Conservation (phyloP, 345 rosid genomes). For the Citrus trifoliata region DNA sequence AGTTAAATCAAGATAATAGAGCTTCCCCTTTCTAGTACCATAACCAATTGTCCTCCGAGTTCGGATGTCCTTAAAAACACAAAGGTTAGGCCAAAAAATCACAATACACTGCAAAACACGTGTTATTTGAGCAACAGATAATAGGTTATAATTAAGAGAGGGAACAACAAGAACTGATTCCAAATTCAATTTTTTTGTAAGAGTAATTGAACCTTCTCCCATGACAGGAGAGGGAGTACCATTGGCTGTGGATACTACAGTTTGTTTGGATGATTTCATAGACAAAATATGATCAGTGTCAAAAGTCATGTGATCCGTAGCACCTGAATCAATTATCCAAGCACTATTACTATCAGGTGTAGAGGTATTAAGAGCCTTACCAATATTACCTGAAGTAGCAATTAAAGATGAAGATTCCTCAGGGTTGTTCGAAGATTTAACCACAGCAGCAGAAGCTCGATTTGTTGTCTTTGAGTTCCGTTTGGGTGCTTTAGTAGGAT, state of each 20-base stretch:
- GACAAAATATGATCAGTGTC: neutral
- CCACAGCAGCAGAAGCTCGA: neutral
- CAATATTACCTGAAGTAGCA: no score
- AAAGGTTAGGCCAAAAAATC: constrained; percentile 4
- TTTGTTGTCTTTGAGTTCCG: no score
- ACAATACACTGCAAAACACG: neutral
- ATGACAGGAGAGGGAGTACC: neutral
- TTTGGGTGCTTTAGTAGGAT: no score
- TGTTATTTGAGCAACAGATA: neutral
- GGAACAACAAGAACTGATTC: neutral
- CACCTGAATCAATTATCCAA: neutral
- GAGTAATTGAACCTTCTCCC: neutral
- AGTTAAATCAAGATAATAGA: neutral
- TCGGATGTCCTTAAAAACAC: constrained; percentile 2
- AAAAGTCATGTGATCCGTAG: neutral
- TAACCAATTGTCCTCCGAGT: neutral
- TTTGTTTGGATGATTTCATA: neutral
- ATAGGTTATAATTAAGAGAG: neutral
- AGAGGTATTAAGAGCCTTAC: no score
- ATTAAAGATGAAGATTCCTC: neutral
- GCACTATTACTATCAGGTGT: no score
- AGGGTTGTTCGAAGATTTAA: neutral
- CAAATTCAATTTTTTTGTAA: neutral
- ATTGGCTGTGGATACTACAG: neutral
- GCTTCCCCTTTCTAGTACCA: neutral